Percentiles rank a stretch among this genome's conserved stretches.
Conservation (phyloP, 2,329 filamentous ascomycete species). For the Cytospora leucostoma region DNA sequence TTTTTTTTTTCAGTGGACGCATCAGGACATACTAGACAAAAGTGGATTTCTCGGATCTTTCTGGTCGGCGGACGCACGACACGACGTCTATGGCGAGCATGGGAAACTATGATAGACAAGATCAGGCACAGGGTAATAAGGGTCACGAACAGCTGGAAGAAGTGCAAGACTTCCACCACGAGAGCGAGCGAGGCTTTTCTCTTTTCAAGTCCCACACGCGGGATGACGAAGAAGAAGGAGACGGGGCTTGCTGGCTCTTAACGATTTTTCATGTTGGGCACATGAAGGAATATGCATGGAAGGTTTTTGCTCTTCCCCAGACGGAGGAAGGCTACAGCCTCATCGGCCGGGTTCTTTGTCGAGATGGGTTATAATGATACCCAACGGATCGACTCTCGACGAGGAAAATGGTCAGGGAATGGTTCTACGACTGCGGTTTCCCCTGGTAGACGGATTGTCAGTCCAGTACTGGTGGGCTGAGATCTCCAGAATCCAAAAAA, state of each 20-base stretch:
- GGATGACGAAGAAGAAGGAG: constrained; percentile 25
- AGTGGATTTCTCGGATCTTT: constrained; percentile 64
- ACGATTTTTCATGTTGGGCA: constrained; percentile 25
- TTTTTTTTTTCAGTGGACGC: constrained; percentile 31
- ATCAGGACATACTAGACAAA: constrained; percentile 59
- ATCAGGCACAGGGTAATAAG: constrained; percentile 28
- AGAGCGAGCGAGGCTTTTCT: constrained; percentile 27
- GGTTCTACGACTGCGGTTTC: constrained; percentile 27
- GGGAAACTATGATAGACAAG: constrained; percentile 30
- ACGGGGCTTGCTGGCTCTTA: constrained; percentile 25
- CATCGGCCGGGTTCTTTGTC: constrained; percentile 25
- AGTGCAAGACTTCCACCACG: constrained; percentile 25
- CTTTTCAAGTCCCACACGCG: constrained; percentile 25
- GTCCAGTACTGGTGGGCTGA: constrained; percentile 27
- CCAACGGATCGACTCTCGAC: constrained; percentile 25
- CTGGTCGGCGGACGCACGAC: constrained; percentile 41
- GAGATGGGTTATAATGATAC: constrained; percentile 22
- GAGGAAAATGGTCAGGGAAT: constrained; percentile 26
- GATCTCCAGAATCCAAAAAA: constrained; percentile 26
- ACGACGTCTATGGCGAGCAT: constrained; percentile 28
- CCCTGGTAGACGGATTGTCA: constrained; percentile 29
- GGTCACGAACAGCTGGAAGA: constrained; percentile 28
- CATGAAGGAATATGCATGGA: constrained; percentile 27
- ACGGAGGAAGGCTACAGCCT: constrained; percentile 25
- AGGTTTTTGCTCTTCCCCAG: constrained; percentile 27